A percentile compares a stretch with the other conserved stretches of the same genome.
phyloP scores from a whole-genome alignment of 2,329 filamentous ascomycete genomes.

The Verticillium albo-atrum region DNA sequence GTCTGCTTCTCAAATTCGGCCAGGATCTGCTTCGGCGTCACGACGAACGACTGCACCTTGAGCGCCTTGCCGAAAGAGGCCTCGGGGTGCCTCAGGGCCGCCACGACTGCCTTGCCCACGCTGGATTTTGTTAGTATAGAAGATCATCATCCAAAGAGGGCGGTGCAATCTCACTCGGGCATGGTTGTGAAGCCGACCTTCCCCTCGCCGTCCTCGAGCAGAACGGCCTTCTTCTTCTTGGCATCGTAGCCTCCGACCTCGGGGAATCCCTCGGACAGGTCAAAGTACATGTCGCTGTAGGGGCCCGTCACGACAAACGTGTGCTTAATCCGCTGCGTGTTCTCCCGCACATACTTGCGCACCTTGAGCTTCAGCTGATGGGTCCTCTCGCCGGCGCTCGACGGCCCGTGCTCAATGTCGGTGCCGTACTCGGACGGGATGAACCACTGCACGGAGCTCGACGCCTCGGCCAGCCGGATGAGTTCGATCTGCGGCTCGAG shows the following conservation, averaged over 20 bases:
- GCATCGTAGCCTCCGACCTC: constrained; percentile 56
- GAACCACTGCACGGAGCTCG: constrained; percentile 54
- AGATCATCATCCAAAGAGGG: neutral
- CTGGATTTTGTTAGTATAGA: constrained; percentile 26
- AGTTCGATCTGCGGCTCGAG: constrained; percentile 58
- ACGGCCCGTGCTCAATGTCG: constrained; percentile 56
- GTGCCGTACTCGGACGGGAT: constrained; percentile 66
- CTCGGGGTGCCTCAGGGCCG: constrained; percentile 53
- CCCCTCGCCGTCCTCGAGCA: constrained; percentile 59
- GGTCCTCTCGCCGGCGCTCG: constrained; percentile 56
- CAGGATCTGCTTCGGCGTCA: constrained; percentile 57
- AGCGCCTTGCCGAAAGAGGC: constrained; percentile 51
- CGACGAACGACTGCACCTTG: constrained; percentile 68
- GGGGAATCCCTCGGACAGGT: constrained; percentile 27
- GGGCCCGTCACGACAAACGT: constrained; percentile 69
- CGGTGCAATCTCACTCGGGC: constrained; percentile 49
- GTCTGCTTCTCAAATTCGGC: constrained; percentile 66
- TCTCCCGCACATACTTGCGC: constrained; percentile 52
- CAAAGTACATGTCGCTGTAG: constrained; percentile 60
- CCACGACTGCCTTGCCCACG: constrained; percentile 62
- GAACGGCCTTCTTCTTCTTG: constrained; percentile 48
- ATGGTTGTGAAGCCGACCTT: constrained; percentile 66
- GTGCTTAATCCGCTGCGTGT: constrained; percentile 49
- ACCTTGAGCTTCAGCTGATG: constrained; percentile 68
- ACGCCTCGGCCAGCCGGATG: constrained; percentile 53